phyloP scores from a whole-genome alignment of 495 filamentous ascomycete species.

The Penicillium odoratum region DNA sequence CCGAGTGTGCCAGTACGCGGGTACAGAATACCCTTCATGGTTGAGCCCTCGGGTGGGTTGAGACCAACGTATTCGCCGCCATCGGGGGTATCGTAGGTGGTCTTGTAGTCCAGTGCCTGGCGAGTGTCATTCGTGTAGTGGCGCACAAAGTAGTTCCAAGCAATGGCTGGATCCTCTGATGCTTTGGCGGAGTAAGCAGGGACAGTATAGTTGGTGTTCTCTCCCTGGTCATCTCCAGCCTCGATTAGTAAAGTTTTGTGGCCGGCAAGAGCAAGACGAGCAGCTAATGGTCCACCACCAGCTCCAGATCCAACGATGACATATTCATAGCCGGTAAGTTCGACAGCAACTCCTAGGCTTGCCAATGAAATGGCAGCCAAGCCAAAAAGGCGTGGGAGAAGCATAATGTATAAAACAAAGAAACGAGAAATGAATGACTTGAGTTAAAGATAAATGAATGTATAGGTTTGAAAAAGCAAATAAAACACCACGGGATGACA shows the following conservation, averaged over 20 bases:
- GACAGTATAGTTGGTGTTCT: slow-evolving; percentile 36
- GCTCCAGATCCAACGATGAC: slow-evolving; percentile 66
- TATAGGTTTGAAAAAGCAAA: no score
- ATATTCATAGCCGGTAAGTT: slow-evolving; percentile 57
- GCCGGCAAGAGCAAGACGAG: slow-evolving; percentile 59
- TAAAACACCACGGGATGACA: no score
- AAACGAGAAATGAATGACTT: background rate
- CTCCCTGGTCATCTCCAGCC: slow-evolving; percentile 61
- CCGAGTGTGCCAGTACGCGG: slow-evolving; percentile 50
- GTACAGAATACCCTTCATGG: slow-evolving; percentile 43
- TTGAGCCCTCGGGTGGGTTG: slow-evolving; percentile 40
- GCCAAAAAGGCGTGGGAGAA: slow-evolving; percentile 13
- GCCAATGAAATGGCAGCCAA: slow-evolving; percentile 5
- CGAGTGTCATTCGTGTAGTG: slow-evolving; percentile 43
- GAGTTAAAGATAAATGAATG: background rate
- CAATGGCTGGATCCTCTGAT: slow-evolving; percentile 39
- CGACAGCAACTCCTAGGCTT: slow-evolving; percentile 4
- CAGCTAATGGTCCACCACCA: slow-evolving; percentile 63
- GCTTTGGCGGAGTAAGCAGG: slow-evolving; percentile 39
- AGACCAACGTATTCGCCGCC: slow-evolving; percentile 39
- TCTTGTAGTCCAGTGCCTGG: slow-evolving; percentile 46
- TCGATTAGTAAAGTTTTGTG: slow-evolving; percentile 62
- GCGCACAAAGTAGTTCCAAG: slow-evolving; percentile 51
- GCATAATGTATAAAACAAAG: slow-evolving; percentile 3
- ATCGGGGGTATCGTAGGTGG: slow-evolving; percentile 42